Conservation (phyloP, 2,329 filamentous ascomycete species). For the Phoma sp. region DNA sequence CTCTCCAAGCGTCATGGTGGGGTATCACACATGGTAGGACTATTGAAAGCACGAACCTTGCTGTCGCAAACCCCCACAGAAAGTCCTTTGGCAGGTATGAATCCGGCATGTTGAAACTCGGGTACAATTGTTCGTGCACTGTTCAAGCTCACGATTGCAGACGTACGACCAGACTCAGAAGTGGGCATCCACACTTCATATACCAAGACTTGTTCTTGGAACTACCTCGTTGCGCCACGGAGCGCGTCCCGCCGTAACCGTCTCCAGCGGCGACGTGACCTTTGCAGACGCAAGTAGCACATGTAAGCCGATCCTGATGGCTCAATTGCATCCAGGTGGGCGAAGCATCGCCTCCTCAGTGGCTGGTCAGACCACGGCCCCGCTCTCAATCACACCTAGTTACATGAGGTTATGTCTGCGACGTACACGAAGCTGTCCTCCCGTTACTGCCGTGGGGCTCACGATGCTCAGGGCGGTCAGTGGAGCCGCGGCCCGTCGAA, state of each 20-base stretch:
- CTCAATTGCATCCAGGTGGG: constrained; percentile 25
- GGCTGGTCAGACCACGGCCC: constrained; percentile 24
- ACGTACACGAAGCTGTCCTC: constrained; percentile 31
- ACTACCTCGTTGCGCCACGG: constrained; percentile 35
- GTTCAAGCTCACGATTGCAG: constrained; percentile 14
- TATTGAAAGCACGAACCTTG: constrained; percentile 43
- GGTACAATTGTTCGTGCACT: constrained; percentile 12
- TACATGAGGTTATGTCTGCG: constrained; percentile 22
- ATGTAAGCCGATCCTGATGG: constrained; percentile 25
- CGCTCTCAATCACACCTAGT: constrained; percentile 20
- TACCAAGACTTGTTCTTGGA: constrained; percentile 26
- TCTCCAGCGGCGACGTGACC: constrained; percentile 39
- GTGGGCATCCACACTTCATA: constrained; percentile 41
- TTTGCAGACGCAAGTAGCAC: constrained; percentile 27
- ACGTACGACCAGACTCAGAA: constrained; percentile 8
- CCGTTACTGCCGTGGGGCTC: constrained; percentile 39
- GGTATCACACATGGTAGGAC: constrained; percentile 25
- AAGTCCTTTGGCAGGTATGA: constrained; percentile 49
- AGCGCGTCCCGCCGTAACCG: constrained; percentile 48
- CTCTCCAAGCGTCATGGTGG: constrained; percentile 25
- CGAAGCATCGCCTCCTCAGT: constrained; percentile 26
- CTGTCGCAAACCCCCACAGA: constrained; percentile 52
- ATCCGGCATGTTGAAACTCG: constrained; percentile 40
- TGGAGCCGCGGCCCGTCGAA: constrained; percentile 46
- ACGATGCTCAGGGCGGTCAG: constrained; percentile 42